Evolutionary conservation across 352 stramenopile genomes (phyloP).

Genomic region (Lagenidium giganteum): DNA sequence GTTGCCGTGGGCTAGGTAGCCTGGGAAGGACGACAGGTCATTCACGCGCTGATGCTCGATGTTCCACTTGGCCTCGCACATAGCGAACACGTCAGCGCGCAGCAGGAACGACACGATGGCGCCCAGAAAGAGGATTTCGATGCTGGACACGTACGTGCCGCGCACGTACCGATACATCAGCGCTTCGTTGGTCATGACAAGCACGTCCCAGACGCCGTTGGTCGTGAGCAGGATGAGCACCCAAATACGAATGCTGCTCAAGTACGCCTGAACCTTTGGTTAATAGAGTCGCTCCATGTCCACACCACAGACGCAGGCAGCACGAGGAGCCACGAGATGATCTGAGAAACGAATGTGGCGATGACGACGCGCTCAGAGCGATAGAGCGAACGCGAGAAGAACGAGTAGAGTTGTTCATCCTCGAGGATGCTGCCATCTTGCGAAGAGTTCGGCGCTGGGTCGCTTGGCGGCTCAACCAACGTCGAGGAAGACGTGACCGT

Average conservation of each 20-base stretch:
- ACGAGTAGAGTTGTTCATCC: slow-evolving; percentile 23
- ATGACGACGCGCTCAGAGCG: slow-evolving; percentile 9
- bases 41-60: slow-evolving; percentile 10
- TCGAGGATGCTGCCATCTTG: slow-evolving; percentile 5
- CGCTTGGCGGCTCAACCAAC: no score
- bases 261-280: slow-evolving; percentile 7
- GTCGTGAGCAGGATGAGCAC: slow-evolving; percentile 7
- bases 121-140: slow-evolving; percentile 10
- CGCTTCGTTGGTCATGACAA: slow-evolving; percentile 11
- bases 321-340: slow-evolving; percentile 18
- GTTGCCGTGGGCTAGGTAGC: slow-evolving; percentile 12
- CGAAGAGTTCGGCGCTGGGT: no score
- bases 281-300: slow-evolving; percentile 12
- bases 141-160: slow-evolving; percentile 11
- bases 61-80: slow-evolving; percentile 10
- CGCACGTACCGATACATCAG: slow-evolving; percentile 7
- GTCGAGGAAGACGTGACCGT: no score
- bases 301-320: slow-evolving; percentile 17
- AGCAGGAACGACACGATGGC: slow-evolving; percentile 3
- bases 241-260: slow-evolving; percentile 12
- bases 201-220: slow-evolving; percentile 5
- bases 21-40: slow-evolving; percentile 11
- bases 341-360: slow-evolving; percentile 11
- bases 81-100: slow-evolving; percentile 8
- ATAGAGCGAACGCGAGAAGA: slow-evolving; percentile 26